Percentiles rank a stretch among this genome's conserved stretches.
Conservation (phyloP, 108 stramenopile genomes). For the Cyclotella distinguenda region DNA sequence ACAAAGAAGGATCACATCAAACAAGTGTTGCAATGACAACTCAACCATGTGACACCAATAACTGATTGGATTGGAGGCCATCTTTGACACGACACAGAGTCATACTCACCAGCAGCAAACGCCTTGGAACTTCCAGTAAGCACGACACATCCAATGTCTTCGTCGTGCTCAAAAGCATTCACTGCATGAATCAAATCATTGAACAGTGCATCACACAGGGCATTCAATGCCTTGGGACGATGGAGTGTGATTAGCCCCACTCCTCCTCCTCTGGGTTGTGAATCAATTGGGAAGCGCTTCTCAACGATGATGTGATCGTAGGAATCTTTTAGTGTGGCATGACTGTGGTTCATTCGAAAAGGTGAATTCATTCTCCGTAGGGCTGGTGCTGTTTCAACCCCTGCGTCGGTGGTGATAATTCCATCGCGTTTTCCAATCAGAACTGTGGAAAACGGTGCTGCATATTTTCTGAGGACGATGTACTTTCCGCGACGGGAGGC, state of each 20-base stretch:
- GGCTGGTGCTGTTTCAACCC: background rate
- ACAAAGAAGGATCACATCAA: no score
- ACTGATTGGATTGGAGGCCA: no score
- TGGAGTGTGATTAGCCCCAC: slow-evolving; percentile 92
- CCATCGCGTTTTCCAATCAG: background rate
- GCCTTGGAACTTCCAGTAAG: slow-evolving; percentile 92
- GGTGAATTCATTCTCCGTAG: background rate
- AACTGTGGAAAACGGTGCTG: background rate
- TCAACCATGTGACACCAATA: no score
- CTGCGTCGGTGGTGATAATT: background rate
- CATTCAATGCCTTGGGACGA: slow-evolving; percentile 97
- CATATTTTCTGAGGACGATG: slow-evolving; percentile 1
- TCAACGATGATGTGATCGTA: slow-evolving; percentile 79
- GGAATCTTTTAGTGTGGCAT: slow-evolving; percentile 21
- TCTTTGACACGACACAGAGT: background rate
- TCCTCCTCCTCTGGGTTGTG: slow-evolving; percentile 30
- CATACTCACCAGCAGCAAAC: slow-evolving; percentile 86
- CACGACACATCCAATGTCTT: slow-evolving; percentile 87
- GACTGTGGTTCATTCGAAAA: background rate
- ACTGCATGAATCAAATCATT: slow-evolving; percentile 83
- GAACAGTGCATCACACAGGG: slow-evolving; percentile 90
- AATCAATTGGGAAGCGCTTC: slow-evolving; percentile 38
- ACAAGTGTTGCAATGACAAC: no score
- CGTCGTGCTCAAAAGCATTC: slow-evolving; percentile 71
- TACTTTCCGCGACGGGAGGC: background rate